These are phyloP conservation scores for Citrus mangshanensis DNA, from an alignment of 345 rosid species.

Conservation along the genomic window DNA sequence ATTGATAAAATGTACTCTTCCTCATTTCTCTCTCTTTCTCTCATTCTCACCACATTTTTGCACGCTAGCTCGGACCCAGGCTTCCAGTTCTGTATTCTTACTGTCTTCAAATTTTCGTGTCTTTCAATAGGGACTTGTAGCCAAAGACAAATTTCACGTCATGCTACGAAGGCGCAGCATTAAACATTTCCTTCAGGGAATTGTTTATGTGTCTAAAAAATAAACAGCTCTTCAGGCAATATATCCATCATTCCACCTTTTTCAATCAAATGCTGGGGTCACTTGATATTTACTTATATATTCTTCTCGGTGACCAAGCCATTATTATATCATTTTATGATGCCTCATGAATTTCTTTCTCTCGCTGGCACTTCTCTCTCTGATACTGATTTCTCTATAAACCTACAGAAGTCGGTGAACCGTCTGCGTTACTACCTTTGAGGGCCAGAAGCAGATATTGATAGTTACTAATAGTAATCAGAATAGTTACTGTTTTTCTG, in stretches of 20 bases:
- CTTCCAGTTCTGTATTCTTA: neutral
- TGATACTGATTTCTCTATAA: neutral
- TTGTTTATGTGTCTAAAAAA: neutral
- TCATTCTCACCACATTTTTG: neutral
- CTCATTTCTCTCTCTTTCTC: neutral
- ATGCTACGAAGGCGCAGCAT: conserved; percentile 87
- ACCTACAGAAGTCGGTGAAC: conserved; percentile 65
- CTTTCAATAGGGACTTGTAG: conserved; percentile 67
- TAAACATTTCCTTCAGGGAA: conserved; percentile 68
- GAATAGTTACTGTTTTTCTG: neutral
- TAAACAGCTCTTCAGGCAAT: neutral
- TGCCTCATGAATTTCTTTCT: neutral
- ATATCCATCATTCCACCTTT: neutral
- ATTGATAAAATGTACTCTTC: conserved; percentile 61
- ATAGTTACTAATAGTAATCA: conserved; percentile 48
- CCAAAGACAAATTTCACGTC: conserved; percentile 88
- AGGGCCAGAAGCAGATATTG: conserved; percentile 83
- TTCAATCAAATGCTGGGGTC: neutral
- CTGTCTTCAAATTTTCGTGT: neutral
- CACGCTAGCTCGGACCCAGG: neutral
- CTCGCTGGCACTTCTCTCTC: neutral
- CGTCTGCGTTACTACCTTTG: conserved; percentile 82
- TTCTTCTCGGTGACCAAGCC: neutral
- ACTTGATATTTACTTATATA: neutral
- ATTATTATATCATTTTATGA: neutral